These are phyloP conservation scores for Diaporthe humulicola DNA, from an alignment of 2,329 filamentous ascomycete species.

Conservation along the genomic window DNA sequence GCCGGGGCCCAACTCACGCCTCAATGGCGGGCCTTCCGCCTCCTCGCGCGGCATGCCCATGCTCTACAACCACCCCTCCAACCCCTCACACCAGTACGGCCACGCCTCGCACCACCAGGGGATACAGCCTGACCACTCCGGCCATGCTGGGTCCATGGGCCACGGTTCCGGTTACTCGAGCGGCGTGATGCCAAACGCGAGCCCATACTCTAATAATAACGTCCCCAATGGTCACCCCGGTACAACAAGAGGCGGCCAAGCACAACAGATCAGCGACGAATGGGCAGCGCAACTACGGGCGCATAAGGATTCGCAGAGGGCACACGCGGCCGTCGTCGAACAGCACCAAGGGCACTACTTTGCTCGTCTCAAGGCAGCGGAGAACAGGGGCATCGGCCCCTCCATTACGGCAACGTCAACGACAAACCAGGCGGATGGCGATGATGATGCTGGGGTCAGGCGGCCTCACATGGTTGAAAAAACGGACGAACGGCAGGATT, in stretches of 20 bases:
- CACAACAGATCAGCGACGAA: conserved; percentile 72
- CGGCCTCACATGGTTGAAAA: conserved; percentile 76
- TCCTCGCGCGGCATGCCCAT: conserved; percentile 64
- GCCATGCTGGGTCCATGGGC: conserved; percentile 67
- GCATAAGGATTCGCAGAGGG: conserved; percentile 81
- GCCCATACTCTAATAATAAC: conserved; percentile 67
- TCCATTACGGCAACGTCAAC: conserved; percentile 64
- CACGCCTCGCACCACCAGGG: conserved; percentile 74
- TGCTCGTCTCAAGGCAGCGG: conserved; percentile 76
- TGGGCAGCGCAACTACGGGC: conserved; percentile 91
- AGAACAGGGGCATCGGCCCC: conserved; percentile 76
- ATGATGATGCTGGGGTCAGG: conserved; percentile 69
- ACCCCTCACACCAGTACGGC: conserved; percentile 71
- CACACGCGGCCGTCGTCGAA: conserved; percentile 78
- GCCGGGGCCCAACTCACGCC: conserved; percentile 80
- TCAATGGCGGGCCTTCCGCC: conserved; percentile 78
- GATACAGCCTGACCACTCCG: conserved; percentile 70
- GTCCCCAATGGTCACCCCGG: conserved; percentile 70
- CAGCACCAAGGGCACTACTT: conserved; percentile 78
- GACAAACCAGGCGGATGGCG: conserved; percentile 63
- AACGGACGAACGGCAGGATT: conserved; percentile 80
- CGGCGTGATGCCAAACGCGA: conserved; percentile 74
- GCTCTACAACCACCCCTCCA: conserved; percentile 78
- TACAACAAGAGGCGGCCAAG: conserved; percentile 62
- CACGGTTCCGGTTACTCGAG: conserved; percentile 75